Conservation (phyloP, 768 basidiomycete genomes). For the Suillus weaverae region DNA sequence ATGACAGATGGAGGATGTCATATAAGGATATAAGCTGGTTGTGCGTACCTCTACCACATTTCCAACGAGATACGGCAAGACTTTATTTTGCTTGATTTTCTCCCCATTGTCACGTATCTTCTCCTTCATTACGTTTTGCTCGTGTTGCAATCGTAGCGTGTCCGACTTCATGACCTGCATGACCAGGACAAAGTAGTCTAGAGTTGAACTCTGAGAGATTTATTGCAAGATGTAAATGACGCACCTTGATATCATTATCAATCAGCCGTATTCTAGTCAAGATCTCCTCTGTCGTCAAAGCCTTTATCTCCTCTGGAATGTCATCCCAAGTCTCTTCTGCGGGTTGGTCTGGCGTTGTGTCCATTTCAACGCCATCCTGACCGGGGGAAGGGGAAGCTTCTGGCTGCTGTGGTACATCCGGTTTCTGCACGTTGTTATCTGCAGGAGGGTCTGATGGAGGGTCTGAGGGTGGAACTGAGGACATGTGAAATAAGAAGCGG, state of each 20-base stretch:
- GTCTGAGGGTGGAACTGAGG: conserved; percentile 58
- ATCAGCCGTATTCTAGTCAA: conserved; percentile 87
- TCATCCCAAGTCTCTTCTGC: conserved; percentile 86
- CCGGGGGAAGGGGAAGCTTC: conserved; percentile 39
- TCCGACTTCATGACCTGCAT: conserved; percentile 94
- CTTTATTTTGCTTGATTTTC: conserved; percentile 99
- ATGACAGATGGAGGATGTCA: conserved; percentile 8
- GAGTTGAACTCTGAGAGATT: not conserved
- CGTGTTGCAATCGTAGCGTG: conserved; percentile 86
- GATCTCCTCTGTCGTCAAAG: conserved; percentile 82
- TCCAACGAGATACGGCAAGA: conserved; percentile 94
- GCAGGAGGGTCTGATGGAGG: conserved; percentile 53
- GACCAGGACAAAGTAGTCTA: not conserved
- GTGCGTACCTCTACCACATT: conserved; percentile 92
- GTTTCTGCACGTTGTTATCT: conserved; percentile 49
- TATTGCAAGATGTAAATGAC: conserved; percentile 15
- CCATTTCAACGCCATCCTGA: conserved; percentile 54
- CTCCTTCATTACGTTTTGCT: conserved; percentile 95
- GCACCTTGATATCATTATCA: conserved; percentile 94
- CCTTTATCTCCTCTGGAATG: conserved; percentile 85
- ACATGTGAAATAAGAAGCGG: conserved; percentile 38
- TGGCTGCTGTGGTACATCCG: conserved; percentile 28
- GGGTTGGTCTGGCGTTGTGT: conserved; percentile 68
- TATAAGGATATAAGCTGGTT: not conserved
- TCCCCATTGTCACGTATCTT: conserved; percentile 98